A percentile compares a stretch with the other conserved stretches of the same genome.
These are phyloP conservation scores for Ambrosia trifida DNA, from an alignment of 129 eudicot genomes.

Conservation along the genomic window DNA sequence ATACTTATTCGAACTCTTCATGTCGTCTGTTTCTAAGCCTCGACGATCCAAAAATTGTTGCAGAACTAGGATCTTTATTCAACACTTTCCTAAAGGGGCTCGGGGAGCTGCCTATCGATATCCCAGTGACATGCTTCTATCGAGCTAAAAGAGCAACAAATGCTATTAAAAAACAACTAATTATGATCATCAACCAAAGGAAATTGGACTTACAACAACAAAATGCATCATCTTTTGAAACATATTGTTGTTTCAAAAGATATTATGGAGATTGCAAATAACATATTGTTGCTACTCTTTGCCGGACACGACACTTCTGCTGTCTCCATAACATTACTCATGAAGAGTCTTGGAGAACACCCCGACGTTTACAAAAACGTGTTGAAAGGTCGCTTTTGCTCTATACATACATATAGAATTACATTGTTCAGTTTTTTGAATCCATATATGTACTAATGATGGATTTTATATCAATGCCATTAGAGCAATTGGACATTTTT, in stretches of 20 bases:
- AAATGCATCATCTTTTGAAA: not conserved
- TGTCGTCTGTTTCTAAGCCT: conserved; percentile 31
- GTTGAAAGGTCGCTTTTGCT: conserved; percentile 17
- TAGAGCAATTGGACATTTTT: conserved; percentile 52
- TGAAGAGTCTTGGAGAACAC: conserved; percentile 25
- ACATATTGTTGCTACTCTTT: conserved; percentile 22
- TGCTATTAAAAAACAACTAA: conserved; percentile 12
- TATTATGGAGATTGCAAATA: conserved; percentile 29
- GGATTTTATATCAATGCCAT: not conserved
- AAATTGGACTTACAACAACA: not conserved
- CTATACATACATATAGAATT: too few species aligned
- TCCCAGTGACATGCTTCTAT: conserved; percentile 27
- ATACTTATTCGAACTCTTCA: conserved; percentile 17
- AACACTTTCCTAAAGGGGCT: conserved; percentile 20
- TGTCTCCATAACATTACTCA: conserved; percentile 19
- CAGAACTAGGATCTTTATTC: not conserved
- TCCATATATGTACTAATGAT: not conserved
- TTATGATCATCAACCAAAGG: conserved; percentile 17
- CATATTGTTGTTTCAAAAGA: conserved; percentile 11
- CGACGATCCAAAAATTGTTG: conserved; percentile 15
- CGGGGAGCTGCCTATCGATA: conserved; percentile 14
- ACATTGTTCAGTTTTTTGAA: too few species aligned
- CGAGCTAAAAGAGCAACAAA: conserved; percentile 9
- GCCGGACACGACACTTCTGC: conserved; percentile 34
- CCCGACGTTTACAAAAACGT: conserved; percentile 30